phyloP scores from a whole-genome alignment of 129 eudicot genomes.

The Sambucus nigra region DNA sequence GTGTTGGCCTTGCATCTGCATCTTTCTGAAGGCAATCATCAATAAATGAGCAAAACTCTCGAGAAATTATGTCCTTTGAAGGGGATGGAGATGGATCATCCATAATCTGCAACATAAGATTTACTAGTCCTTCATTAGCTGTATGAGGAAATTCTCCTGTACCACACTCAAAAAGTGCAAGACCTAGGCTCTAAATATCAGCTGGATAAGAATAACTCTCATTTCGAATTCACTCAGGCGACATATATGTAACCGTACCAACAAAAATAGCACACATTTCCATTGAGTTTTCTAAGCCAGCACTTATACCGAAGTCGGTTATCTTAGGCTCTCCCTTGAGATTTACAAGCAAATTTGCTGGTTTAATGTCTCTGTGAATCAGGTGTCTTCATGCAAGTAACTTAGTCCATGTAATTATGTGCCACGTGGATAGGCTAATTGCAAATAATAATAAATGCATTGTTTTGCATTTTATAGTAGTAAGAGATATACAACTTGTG shows the following conservation, averaged over 20 bases:
- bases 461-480: too few species aligned
- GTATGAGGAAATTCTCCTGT: constrained; percentile 97
- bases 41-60: constrained; percentile 85
- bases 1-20: constrained; percentile 89
- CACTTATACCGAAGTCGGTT: constrained; percentile 97
- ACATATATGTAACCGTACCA: constrained; percentile 98
- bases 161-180: constrained; percentile 96
- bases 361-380: constrained; percentile 97
- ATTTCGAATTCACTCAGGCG: constrained; percentile 92
- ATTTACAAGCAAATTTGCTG: constrained; percentile 94
- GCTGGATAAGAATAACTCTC: constrained; percentile 96
- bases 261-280: constrained; percentile 99
- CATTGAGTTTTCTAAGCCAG: constrained; percentile 95
- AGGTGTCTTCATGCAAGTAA: constrained; percentile 91
- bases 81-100: constrained; percentile 98
- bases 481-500: too few species aligned
- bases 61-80: constrained; percentile 50
- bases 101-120: constrained; percentile 94
- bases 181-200: constrained; percentile 99
- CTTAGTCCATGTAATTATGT: too few species aligned
- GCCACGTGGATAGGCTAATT: too few species aligned
- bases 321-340: constrained; percentile 97
- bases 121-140: constrained; percentile 93
- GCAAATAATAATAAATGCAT: too few species aligned
- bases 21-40: constrained; percentile 87